phyloP scores from a whole-genome alignment of 495 filamentous ascomycete genomes.

The Rusavskia elegans region DNA sequence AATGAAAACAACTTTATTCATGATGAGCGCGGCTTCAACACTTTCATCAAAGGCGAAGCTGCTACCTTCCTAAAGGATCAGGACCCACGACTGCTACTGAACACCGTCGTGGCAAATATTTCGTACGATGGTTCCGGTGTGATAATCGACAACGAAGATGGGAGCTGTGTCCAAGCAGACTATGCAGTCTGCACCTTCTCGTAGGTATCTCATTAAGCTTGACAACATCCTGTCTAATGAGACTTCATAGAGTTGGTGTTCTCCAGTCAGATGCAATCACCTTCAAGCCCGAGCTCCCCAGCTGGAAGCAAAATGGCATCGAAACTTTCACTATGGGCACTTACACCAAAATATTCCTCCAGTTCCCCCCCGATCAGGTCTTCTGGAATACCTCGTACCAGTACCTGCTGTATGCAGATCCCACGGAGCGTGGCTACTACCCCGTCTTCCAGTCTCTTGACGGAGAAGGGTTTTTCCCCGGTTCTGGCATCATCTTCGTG shows the following conservation, averaged over 20 bases:
- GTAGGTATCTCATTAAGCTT: conserved; percentile 1
- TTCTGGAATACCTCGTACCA: conserved; percentile 56
- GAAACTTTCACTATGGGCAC: conserved; percentile 56
- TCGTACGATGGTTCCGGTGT: conserved; percentile 38
- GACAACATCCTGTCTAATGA: neutral
- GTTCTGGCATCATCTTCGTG: conserved; percentile 51
- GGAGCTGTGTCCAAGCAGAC: conserved; percentile 44
- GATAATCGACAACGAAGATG: conserved; percentile 37
- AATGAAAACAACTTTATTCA: conserved; percentile 50
- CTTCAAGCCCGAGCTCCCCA: conserved; percentile 45
- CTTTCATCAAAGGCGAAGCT: conserved; percentile 45
- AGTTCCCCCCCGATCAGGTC: conserved; percentile 43
- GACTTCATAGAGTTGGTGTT: conserved; percentile 34
- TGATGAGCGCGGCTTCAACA: conserved; percentile 53
- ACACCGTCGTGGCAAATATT: conserved; percentile 42
- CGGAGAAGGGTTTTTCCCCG: conserved; percentile 40
- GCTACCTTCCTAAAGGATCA: conserved; percentile 38
- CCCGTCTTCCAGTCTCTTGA: conserved; percentile 57
- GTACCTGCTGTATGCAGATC: conserved; percentile 56
- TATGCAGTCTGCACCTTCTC: conserved; percentile 45
- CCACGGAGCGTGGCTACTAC: conserved; percentile 47
- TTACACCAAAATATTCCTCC: conserved; percentile 67
- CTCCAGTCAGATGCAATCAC: conserved; percentile 45
- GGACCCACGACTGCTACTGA: conserved; percentile 42
- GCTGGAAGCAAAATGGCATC: conserved; percentile 52